These are phyloP conservation scores for Pontederia crassipes DNA, from an alignment of 176 grass and related monocot genomes.

Conservation along the genomic window DNA sequence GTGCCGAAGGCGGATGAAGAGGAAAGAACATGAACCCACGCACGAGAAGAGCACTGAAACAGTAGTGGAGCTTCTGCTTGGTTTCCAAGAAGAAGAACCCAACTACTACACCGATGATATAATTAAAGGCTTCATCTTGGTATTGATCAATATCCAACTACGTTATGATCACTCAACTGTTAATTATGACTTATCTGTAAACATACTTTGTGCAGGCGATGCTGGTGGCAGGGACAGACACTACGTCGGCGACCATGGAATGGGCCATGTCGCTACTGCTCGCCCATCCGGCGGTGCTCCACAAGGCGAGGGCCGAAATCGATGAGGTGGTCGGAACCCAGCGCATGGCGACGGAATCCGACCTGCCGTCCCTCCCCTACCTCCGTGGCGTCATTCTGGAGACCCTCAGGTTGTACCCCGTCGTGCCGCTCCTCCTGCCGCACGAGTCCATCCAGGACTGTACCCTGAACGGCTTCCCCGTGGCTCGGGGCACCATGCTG, in stretches of 20 bases:
- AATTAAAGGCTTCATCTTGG: conserved; percentile 41
- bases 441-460: background rate
- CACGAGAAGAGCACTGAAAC: conserved; percentile 9
- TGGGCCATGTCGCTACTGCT: background rate
- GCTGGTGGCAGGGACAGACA: background rate
- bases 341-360: background rate
- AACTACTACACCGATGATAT: conserved; percentile 37
- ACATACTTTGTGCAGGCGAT: background rate
- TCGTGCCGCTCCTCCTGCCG: background rate
- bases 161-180: background rate
- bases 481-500: no score
- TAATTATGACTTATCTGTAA: background rate
- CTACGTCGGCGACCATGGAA: background rate
- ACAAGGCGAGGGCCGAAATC: background rate
- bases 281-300: background rate
- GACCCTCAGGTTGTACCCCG: background rate
- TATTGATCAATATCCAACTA: background rate
- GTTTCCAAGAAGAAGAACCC: conserved; percentile 31
- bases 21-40: background rate
- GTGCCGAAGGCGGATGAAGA: background rate
- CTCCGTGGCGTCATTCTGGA: background rate
- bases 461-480: no score
- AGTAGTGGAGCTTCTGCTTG: conserved; percentile 37
- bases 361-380: background rate
- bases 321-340: background rate